Conservation (phyloP, 2,329 filamentous ascomycete species). For the Hypoxylon sp. region DNA sequence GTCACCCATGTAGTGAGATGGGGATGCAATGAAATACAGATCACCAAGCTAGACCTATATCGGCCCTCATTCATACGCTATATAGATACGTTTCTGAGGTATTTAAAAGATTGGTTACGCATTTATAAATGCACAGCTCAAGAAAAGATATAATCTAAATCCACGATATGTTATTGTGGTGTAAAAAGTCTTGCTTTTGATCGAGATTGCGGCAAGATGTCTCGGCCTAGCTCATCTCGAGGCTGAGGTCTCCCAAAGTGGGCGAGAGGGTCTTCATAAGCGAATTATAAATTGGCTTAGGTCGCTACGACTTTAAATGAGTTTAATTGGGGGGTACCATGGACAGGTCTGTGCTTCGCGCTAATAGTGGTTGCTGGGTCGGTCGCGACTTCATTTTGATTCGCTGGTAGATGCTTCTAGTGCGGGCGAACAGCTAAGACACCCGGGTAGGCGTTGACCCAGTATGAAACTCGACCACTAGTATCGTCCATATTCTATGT, state of each 20-base stretch:
- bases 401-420: slow-evolving; percentile 19
- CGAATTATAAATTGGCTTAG: slow-evolving; percentile 32
- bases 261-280: slow-evolving; percentile 21
- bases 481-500: slow-evolving; percentile 15
- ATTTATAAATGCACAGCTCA: background rate
- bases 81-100: background rate
- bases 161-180: background rate
- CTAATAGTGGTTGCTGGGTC: slow-evolving; percentile 36
- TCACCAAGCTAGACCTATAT: background rate
- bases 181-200: background rate
- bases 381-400: slow-evolving; percentile 17
- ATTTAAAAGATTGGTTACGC: no score
- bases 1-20: background rate
- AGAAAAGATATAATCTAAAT: background rate
- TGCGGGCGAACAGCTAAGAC: slow-evolving; percentile 25
- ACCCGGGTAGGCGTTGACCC: slow-evolving; percentile 18
- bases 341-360: slow-evolving; percentile 6
- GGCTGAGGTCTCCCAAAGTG: slow-evolving; percentile 15
- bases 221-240: slow-evolving; percentile 32
- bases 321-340: slow-evolving; percentile 35
- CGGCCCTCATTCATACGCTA: background rate
- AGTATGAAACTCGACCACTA: slow-evolving; percentile 23
- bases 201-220: slow-evolving; percentile 23
- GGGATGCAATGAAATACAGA: background rate
- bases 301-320: slow-evolving; percentile 20